phyloP scores from a whole-genome alignment of 805 yeast species.

The Metschnikowia amazonensis region DNA sequence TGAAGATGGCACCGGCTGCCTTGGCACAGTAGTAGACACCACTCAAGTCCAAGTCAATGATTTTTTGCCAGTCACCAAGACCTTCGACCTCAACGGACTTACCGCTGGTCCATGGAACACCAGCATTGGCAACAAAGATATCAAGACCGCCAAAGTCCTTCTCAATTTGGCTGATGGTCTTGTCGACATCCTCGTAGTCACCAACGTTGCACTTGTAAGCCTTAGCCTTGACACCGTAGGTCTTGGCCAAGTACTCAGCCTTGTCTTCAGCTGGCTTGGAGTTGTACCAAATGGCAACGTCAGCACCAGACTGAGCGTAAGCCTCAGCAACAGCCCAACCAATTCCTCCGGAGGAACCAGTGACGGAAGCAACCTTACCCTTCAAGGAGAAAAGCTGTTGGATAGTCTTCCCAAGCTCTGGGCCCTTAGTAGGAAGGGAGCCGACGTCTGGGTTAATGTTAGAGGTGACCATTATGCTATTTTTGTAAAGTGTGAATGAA shows the following conservation, averaged over 20 bases:
- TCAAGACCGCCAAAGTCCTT: constrained; percentile 78
- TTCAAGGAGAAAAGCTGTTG: constrained; percentile 71
- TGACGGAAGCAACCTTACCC: constrained; percentile 78
- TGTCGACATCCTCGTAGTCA: constrained; percentile 46
- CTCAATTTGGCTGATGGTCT: constrained; percentile 48
- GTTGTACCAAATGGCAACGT: constrained; percentile 64
- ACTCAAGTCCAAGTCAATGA: constrained; percentile 39
- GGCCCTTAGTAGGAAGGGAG: constrained; percentile 41
- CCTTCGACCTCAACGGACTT: constrained; percentile 33
- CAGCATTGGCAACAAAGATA: constrained; percentile 89
- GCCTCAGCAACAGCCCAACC: constrained; percentile 81
- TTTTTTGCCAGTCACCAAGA: constrained; percentile 31
- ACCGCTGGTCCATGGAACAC: constrained; percentile 68
- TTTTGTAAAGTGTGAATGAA: constrained; percentile 1
- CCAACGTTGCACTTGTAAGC: constrained; percentile 65
- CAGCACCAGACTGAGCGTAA: constrained; percentile 84
- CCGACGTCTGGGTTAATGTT: constrained; percentile 35
- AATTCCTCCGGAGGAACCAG: constrained; percentile 85
- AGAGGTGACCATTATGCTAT: constrained; percentile 15
- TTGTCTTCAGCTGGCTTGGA: constrained; percentile 56
- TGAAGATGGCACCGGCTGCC: constrained; percentile 38
- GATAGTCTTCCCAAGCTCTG: constrained; percentile 48
- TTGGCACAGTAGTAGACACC: constrained; percentile 44
- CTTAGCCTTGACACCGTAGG: constrained; percentile 57
- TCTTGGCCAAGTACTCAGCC: constrained; percentile 42